These are phyloP conservation scores for Arachnopeziza araneosa DNA, from an alignment of 2,329 filamentous ascomycete genomes.

Conservation along the genomic window DNA sequence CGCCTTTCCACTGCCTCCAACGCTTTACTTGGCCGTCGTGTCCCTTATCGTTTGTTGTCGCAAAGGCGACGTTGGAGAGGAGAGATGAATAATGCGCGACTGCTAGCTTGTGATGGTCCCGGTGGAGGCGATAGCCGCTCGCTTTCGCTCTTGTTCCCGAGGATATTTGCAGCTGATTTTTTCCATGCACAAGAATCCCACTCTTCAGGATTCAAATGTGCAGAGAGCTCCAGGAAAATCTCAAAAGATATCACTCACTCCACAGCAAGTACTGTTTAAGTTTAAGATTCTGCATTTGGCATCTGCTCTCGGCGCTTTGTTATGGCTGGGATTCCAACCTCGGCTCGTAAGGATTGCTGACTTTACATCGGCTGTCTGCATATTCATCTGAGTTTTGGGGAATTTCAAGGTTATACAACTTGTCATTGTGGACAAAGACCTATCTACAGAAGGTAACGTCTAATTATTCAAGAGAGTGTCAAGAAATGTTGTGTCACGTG, in stretches of 20 bases:
- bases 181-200: not conserved
- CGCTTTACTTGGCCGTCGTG: constrained; percentile 2
- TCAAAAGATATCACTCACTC: not conserved
- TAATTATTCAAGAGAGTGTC: no score
- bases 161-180: not conserved
- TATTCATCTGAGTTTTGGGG: not conserved
- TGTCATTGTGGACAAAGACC: not conserved
- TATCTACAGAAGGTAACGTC: no score
- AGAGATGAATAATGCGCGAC: not conserved
- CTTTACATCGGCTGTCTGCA: not conserved
- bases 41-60: constrained; percentile 13
- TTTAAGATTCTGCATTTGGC: not conserved
- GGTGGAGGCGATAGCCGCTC: constrained; percentile 1
- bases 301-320: not conserved
- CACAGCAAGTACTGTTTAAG: not conserved
- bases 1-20: constrained; percentile 5
- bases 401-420: not conserved
- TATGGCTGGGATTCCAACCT: not conserved
- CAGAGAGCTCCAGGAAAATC: not conserved
- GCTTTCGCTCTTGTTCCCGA: not conserved
- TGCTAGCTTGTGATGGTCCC: constrained; percentile 9
- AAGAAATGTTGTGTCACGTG: no score
- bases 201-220: not conserved
- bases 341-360: not conserved
- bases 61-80: not conserved